Base-by-base conservation (phyloP, 306 rosid genomes). In the Oemleria cerasiformis region DNA sequence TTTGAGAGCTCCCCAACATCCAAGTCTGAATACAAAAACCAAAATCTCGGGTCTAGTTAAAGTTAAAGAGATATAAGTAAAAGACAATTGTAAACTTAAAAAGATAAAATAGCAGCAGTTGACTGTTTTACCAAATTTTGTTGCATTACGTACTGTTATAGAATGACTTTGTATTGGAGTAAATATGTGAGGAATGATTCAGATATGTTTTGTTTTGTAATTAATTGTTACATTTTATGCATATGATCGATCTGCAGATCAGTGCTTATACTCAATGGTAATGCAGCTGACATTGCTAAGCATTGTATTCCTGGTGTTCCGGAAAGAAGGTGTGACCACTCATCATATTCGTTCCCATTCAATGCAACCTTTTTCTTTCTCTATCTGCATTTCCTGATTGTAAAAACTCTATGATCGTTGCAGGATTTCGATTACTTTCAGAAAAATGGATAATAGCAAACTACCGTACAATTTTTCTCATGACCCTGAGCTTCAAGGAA, bases 361-460 rank as follows among this genome's bases (percentile, higher is more conserved):
- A 5, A 12, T 21, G 4, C 61, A 55, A 21, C 16, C 38, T 20
- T 23, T 23, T 21, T 55, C 9, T 7, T 9, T 15, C n/a, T 49
- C 17, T 6, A 12, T 15, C 3, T 56, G 39, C 23, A 56, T 21
- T 9, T 21, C 38, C 36, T 25, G 39, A 56, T 4, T 56, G 0
- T 11, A 9, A 34, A 20, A 5, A 21, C 13, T 21, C 38, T 34
- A 21, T 34, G 2, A 15, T 60, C 20, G 21, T 53, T 71, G 55
- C 84, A 89, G 92, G 82, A 90, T 87, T 65, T 90, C 86, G 14
- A 87, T 90, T 61, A 82, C 96, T 12, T 85, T 87, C 64, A 82
- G 96, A 54, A 90, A 82, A 85, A 84, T 84, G 86, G 85, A 84
- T 16, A 72, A 77, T 0, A 74, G 50, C 39, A 90, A 87, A 75